Conservation (phyloP, 768 basidiomycete species). For the Cubamyces lactineus region DNA sequence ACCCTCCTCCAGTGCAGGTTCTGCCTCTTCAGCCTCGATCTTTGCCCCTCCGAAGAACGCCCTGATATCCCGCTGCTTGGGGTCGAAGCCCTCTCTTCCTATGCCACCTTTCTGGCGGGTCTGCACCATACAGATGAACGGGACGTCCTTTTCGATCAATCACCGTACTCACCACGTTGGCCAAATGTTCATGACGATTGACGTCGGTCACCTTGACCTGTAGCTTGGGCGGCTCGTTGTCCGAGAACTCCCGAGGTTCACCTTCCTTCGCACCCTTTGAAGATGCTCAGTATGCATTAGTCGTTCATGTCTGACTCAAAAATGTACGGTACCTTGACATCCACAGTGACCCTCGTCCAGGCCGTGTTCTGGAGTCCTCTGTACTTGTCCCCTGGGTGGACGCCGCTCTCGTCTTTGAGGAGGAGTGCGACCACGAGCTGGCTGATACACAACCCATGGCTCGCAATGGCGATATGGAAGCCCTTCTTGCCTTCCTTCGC, state of each 20-base stretch:
- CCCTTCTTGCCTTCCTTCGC: constrained; percentile 42
- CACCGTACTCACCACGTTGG: constrained; percentile 53
- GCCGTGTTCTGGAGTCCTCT: constrained; percentile 68
- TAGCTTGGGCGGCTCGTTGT: constrained; percentile 39
- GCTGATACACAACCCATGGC: constrained; percentile 73
- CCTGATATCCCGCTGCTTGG: constrained; percentile 74
- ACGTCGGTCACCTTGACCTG: constrained; percentile 52
- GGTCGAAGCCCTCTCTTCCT: constrained; percentile 70
- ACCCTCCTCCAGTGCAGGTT: constrained; percentile 26
- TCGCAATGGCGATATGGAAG: constrained; percentile 66
- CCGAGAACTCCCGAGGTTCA: constrained; percentile 28
- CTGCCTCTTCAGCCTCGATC: not conserved
- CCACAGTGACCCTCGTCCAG: constrained; percentile 62
- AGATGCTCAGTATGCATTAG: not conserved
- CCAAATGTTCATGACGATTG: constrained; percentile 59
- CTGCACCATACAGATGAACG: constrained; percentile 35
- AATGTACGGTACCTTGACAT: constrained; percentile 42
- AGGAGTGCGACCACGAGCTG: constrained; percentile 54
- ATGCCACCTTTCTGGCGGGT: constrained; percentile 78
- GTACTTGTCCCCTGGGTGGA: constrained; percentile 41
- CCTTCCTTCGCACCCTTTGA: constrained; percentile 35
- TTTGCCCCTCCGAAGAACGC: constrained; percentile 62
- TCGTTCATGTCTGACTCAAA: not conserved
- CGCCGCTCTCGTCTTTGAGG: constrained; percentile 42
- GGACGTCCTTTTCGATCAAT: not conserved